Evolutionary conservation across 2,329 filamentous ascomycete genomes (phyloP).

Genomic region (Claviceps monticola): DNA sequence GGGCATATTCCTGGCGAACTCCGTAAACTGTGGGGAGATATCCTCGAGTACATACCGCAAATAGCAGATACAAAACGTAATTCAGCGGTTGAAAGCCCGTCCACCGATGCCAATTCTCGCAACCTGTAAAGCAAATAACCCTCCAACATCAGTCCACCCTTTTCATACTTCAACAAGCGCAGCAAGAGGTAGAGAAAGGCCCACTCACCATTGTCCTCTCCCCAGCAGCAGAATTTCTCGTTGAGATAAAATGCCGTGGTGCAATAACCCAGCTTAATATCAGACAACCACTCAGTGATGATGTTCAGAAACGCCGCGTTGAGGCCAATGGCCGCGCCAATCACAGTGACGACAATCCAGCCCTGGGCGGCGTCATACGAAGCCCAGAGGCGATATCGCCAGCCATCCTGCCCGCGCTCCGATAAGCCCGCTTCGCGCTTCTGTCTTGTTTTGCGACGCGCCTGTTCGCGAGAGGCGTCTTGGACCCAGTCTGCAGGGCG

Average conservation of each 20-base stretch:
- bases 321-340: constrained; percentile 81
- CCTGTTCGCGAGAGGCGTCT: constrained; percentile 82
- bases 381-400: constrained; percentile 69
- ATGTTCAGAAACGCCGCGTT: constrained; percentile 93
- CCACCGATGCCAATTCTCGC: constrained; percentile 82
- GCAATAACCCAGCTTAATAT: constrained; percentile 94
- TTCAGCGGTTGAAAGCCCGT: constrained; percentile 64
- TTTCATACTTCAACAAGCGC: neutral
- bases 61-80: constrained; percentile 77
- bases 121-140: constrained; percentile 36
- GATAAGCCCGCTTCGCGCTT: constrained; percentile 60
- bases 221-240: constrained; percentile 96
- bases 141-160: neutral
- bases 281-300: constrained; percentile 89
- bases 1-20: too few species aligned
- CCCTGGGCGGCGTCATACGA: constrained; percentile 93
- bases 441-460: constrained; percentile 62
- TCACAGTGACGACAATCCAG: constrained; percentile 93
- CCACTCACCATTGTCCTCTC: constrained; percentile 61
- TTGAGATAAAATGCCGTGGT: constrained; percentile 93
- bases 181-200: neutral
- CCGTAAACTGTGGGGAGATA: too few species aligned
- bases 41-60: constrained; percentile 44
- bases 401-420: constrained; percentile 55
- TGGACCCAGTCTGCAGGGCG: constrained; percentile 72